Evolutionary conservation across 1,284 basidiomycete species (phyloP), one percentile per base, ranked within the genome.

Genomic region (Coniophora puteana): DNA sequence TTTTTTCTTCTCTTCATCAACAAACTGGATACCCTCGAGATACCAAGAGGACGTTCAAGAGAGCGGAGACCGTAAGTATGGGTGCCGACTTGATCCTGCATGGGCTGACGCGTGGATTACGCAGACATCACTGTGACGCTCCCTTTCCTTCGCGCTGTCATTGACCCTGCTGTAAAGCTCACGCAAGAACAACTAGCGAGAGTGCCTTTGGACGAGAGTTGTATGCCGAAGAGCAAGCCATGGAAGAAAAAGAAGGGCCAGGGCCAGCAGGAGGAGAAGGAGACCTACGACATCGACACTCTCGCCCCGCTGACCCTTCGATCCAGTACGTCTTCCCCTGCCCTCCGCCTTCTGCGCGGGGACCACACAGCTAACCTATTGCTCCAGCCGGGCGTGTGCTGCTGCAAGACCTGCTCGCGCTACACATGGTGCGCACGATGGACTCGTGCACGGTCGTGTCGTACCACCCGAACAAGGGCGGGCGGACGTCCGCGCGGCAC

Each of bases 1-100:
- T 0, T 78, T 78, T 54, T 79, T 72, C 52, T 79, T 77, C 48
- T 70, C 76, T 1, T 77, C 75, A 0, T 74, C 76, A 0, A 54
- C 74, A 16, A 73, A 75, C 30, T 73, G 72, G 68, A 79, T 78
- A 40, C 77, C 76, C 2, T 65, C 74, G 0, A 63, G 73, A 32
- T 78, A 74, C 45, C 75, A 74, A 45, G 71, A 74, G 39, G 58
- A 69, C 39, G 55, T 67, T 2, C 47, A 52, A 2, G 45, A 48
- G 0, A 24, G 63, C 32, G 66, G 69, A 21, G 76, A 78, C 48
- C 76, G 77, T 78, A 51, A 51, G 74, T 48, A 6, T 17, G 44
- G 68, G 49, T 18, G n/a, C n/a, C 5, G 18, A 20, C 25, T 35
- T 23, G 8, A 8, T 16, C 14, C 13, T 35, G 1, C 12, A 22